Evolutionary conservation across 2,329 filamentous ascomycete species (phyloP), one percentile per base, ranked within the genome.

Genomic region (Laburnicola sp.): DNA sequence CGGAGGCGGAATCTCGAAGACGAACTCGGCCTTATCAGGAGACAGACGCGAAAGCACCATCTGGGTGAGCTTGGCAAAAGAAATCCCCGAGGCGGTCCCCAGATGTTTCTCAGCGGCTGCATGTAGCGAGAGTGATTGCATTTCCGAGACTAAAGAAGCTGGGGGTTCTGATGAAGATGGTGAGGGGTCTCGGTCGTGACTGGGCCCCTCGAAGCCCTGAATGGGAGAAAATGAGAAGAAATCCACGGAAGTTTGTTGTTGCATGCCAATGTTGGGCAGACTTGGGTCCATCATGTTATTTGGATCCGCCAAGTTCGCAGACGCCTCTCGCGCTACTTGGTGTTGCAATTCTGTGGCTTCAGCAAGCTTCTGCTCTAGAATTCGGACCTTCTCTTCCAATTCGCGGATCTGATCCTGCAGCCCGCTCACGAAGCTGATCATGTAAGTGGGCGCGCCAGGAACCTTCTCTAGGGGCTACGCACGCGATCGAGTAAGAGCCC

Each of bases 51-150:
- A 10, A 10, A 45, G 43, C 30, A 45, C 25, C 43, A 45, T 45
- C 30, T 45, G 43, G n/a, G 43, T 45, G 22, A 46, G 44, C 25
- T 31, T 25, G 4, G 76, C 76, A 52, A 79, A 78, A 0, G 75
- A 75, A 1, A 78, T 48, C 0, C 76, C 76, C 0, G 77, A 78
- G 0, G 75, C 70, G 0, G 75, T 75, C 2, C 76, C 76, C 3
- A 79, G 56, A 51, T 79, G 73, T 3, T 75, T 66, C 32, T 79
- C 76, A 7, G 76, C 76, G 0, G 74, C 68, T 1, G 76, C 76
- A 45, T 78, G 74, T 0, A 78, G 39, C 3, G 39, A 42, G 39
- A 42, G 39, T 22, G 21, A 7, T 42, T 27, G 9, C 7, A 42
- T 22, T 23, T 38, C 36, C 11, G 22, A 16, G 7, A 38, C 36